Percentiles rank a stretch among this genome's conserved stretches.
These are phyloP conservation scores for Auxenochlorella pyrenoidosa DNA, from an alignment of 139 green algal genomes.

Conservation along the genomic window DNA sequence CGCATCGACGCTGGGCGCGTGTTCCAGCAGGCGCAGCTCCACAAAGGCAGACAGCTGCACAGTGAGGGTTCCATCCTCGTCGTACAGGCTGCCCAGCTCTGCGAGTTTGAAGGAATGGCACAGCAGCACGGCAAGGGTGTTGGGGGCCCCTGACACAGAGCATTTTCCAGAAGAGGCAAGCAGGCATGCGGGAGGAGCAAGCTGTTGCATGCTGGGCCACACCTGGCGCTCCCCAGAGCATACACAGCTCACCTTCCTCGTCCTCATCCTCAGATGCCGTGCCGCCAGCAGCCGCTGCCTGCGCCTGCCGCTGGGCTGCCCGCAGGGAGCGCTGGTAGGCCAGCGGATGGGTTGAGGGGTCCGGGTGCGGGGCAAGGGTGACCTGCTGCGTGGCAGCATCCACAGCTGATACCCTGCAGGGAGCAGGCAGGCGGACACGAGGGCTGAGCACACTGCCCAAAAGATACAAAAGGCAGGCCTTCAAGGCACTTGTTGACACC, in stretches of 20 bases:
- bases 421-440: too few relatives aligned
- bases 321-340: neutral
- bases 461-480: too few relatives aligned
- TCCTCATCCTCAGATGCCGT: neutral
- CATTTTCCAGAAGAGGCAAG: too few relatives aligned
- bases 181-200: too few relatives aligned
- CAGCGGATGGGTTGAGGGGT: slow-evolving; percentile 18
- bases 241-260: slow-evolving; percentile 20
- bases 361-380: slow-evolving; percentile 35
- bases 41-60: slow-evolving; percentile 35
- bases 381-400: neutral
- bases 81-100: slow-evolving; percentile 38
- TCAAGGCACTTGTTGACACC: too few relatives aligned
- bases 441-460: too few relatives aligned
- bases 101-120: too few relatives aligned
- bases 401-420: slow-evolving; percentile 4
- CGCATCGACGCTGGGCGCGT: neutral
- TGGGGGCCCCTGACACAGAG: too few relatives aligned
- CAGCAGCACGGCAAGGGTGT: too few relatives aligned
- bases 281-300: neutral
- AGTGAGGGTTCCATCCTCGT: slow-evolving; percentile 37
- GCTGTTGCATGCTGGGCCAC: too few relatives aligned
- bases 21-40: slow-evolving; percentile 38
- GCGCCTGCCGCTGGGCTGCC: neutral
- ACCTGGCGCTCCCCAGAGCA: too few relatives aligned